Percentiles rank a stretch among this genome's conserved stretches.
Conservation (phyloP, 108 stramenopile species). For the Cylindrotheca fusiformis region DNA sequence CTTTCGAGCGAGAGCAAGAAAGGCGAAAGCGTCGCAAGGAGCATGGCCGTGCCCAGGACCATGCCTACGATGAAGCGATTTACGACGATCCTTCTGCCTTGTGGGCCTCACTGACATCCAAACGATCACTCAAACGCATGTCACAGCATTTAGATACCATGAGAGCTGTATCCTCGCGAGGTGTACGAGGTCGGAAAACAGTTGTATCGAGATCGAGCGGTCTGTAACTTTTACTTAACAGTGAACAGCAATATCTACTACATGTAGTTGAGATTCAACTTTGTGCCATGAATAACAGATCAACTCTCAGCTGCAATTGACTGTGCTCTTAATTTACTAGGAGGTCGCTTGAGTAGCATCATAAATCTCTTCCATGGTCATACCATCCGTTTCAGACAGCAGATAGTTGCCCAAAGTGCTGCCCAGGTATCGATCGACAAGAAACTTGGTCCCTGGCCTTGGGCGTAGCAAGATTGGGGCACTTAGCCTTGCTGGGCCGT, state of each 20-base stretch:
- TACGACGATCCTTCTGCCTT: constrained; percentile 6
- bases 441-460: constrained; percentile 55
- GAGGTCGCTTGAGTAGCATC: constrained; percentile 50
- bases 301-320: too few species aligned
- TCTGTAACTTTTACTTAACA: too few species aligned
- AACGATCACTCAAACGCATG: constrained; percentile 10
- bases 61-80: constrained; percentile 1
- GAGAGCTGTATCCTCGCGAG: too few species aligned
- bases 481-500: constrained; percentile 45
- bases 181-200: too few species aligned
- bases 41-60: constrained; percentile 1
- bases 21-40: constrained; percentile 23
- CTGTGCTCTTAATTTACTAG: too few species aligned
- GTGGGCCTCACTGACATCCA: background rate
- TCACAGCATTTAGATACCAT: constrained; percentile 9
- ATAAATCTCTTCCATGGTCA: constrained; percentile 79
- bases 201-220: too few species aligned
- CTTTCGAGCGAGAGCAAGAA: constrained; percentile 15
- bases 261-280: too few species aligned
- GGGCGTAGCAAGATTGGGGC: constrained; percentile 71
- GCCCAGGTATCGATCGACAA: constrained; percentile 62
- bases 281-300: too few species aligned
- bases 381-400: constrained; percentile 57
- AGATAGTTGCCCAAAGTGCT: constrained; percentile 43
- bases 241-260: too few species aligned